Evolutionary conservation across 331 rosid genomes (phyloP), one percentile per base, ranked within the genome.

Genomic region (Quercus tomentella): DNA sequence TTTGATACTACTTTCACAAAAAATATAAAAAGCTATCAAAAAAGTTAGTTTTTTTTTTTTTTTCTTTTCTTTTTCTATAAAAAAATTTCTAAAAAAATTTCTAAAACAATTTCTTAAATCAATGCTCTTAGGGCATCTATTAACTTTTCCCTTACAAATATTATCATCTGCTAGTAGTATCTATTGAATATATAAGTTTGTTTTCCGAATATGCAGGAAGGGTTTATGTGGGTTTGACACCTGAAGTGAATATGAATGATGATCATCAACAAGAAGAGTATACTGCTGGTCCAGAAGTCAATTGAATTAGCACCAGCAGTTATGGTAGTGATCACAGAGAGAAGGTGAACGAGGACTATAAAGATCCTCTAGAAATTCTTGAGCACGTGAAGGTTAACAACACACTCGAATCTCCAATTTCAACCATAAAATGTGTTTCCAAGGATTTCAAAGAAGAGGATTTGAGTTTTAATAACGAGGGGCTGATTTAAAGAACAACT

Each of bases 361-460:
- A 76, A 41, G 89, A 86, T 82, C 87, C 86, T 3, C 30, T 63
- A 58, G 84, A 88, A 78, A 80, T 88, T 71, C 91, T 87, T 57
- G 91, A 89, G 74, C 78, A 83, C 41, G 90, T 88, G 60, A 88
- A 80, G 82, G 78, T 87, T 67, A 87, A 85, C 54, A 63, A 76
- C 77, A 56, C 77, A 56, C 77, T 70, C 57, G 77, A 82, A 63
- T 83, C 85, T 75, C 89, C 91, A 72, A 73, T 70, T 8, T 86
- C 92, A 25, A 49, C 87, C 73, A 73, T 88, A 12, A 89, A 66
- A 84, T 78, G 76, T 56, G 86, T 77, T 78, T 87, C 88, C 41
- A 81, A 83, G 61, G 86, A 81, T 83, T 84, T 86, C 16, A 80
- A 69, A 79, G 84, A 82, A 73, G 83, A 80, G 67, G 85, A 88